Conservation (phyloP, 2,329 filamentous ascomycete species). For the Aspergillus terreus region DNA sequence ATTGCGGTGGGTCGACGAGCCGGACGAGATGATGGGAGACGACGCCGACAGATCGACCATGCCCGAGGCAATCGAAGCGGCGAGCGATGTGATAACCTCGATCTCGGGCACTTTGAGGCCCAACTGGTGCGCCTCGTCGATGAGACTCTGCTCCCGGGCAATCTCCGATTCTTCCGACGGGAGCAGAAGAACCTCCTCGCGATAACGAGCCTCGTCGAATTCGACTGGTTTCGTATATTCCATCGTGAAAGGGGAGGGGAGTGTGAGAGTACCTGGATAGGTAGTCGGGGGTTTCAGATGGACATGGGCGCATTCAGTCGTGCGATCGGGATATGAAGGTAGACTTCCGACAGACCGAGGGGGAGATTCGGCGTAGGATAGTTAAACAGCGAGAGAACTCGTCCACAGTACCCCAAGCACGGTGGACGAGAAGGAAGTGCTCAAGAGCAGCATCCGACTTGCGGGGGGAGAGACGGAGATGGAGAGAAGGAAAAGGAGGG, state of each 20-base stretch:
- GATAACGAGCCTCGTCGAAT: conserved; percentile 38
- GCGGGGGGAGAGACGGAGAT: conserved; percentile 12
- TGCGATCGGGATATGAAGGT: neutral
- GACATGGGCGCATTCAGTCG: conserved; percentile 8
- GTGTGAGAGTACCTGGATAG: neutral
- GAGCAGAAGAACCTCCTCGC: conserved; percentile 33
- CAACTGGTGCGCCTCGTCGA: conserved; percentile 35
- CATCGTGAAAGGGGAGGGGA: conserved; percentile 19
- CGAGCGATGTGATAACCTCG: conserved; percentile 29
- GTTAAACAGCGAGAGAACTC: conserved; percentile 18
- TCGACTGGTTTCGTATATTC: conserved; percentile 13
- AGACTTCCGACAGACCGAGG: neutral
- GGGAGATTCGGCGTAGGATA: neutral
- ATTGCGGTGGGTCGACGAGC: conserved; percentile 30
- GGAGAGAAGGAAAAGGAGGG: conserved; percentile 9
- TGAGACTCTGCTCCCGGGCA: conserved; percentile 34
- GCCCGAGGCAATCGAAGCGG: conserved; percentile 35
- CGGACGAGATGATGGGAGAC: conserved; percentile 29
- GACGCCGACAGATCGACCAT: conserved; percentile 28
- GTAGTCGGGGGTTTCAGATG: neutral
- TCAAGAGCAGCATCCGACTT: conserved; percentile 30
- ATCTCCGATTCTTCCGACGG: conserved; percentile 34
- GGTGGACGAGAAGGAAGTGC: conserved; percentile 27
- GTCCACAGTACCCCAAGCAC: conserved; percentile 29
- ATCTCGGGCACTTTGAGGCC: conserved; percentile 34